phyloP scores from a whole-genome alignment of 345 rosid species.

The Isatis tinctoria region DNA sequence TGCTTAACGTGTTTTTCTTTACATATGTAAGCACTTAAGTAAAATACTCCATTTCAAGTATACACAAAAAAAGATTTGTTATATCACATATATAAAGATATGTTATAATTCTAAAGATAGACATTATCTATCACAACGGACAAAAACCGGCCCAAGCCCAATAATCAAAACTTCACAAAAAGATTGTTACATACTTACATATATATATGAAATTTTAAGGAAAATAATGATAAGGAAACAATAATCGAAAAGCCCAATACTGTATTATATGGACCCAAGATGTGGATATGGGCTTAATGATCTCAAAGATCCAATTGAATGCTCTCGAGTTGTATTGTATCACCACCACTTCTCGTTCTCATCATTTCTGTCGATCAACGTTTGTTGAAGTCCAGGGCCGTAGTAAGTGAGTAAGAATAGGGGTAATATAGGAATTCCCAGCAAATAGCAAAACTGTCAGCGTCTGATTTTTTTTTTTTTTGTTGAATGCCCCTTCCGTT shows the following conservation, averaged over 20 bases:
- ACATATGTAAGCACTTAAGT: background rate
- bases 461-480: background rate
- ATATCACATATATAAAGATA: background rate
- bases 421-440: constrained; percentile 4
- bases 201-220: too few relatives aligned
- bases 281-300: too few relatives aligned
- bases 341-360: too few relatives aligned
- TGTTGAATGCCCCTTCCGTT: background rate
- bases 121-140: background rate
- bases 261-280: too few relatives aligned
- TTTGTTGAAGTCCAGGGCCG: background rate
- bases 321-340: too few relatives aligned
- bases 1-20: background rate
- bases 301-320: too few relatives aligned
- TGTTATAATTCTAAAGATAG: background rate
- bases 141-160: background rate
- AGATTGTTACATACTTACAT: too few relatives aligned
- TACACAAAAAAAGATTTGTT: background rate
- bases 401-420: background rate
- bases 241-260: too few relatives aligned
- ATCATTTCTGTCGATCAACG: too few relatives aligned
- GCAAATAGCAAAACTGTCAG: background rate
- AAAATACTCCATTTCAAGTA: background rate
- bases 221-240: too few relatives aligned
- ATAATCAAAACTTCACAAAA: background rate